Evolutionary conservation across 495 filamentous ascomycete genomes (phyloP).

Genomic region (Trichoderma parareesei): DNA sequence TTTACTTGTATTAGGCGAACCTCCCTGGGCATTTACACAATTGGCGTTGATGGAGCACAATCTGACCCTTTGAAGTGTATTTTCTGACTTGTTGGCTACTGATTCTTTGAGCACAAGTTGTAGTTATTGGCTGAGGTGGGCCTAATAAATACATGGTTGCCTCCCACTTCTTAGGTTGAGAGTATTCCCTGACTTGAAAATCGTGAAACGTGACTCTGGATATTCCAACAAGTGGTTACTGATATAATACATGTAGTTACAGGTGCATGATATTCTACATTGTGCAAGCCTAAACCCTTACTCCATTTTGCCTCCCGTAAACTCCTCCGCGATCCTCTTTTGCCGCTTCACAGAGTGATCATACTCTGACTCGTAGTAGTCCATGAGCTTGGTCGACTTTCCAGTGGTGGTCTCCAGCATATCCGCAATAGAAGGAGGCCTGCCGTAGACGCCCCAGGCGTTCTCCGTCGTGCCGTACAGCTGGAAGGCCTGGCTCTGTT

Average conservation of each 20-base stretch:
- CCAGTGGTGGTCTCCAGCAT: conserved; percentile 23
- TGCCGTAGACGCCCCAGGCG: conserved; percentile 30
- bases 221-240: conserved; percentile 16
- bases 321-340: conserved; percentile 38
- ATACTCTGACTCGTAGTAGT: conserved; percentile 16
- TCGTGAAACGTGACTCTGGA: conserved; percentile 1
- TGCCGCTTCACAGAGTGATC: conserved; percentile 28
- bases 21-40: conserved; percentile 13
- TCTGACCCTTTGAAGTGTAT: conserved; percentile 21
- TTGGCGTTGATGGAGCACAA: conserved; percentile 15
- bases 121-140: background rate
- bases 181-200: background rate
- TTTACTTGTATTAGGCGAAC: conserved; percentile 11
- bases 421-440: conserved; percentile 24
- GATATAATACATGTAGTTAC: conserved; percentile 15
- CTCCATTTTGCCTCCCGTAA: conserved; percentile 42
- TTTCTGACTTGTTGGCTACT: conserved; percentile 5
- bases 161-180: background rate
- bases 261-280: conserved; percentile 21
- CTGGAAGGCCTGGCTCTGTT: conserved; percentile 3
- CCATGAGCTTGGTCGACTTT: conserved; percentile 15
- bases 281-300: background rate
- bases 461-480: conserved; percentile 20
- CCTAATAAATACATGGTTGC: background rate
- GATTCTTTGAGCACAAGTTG: background rate